Evolutionary conservation across 2,329 filamentous ascomycete species (phyloP).

Genomic region (Neophaeococcomyces mojaviensis): DNA sequence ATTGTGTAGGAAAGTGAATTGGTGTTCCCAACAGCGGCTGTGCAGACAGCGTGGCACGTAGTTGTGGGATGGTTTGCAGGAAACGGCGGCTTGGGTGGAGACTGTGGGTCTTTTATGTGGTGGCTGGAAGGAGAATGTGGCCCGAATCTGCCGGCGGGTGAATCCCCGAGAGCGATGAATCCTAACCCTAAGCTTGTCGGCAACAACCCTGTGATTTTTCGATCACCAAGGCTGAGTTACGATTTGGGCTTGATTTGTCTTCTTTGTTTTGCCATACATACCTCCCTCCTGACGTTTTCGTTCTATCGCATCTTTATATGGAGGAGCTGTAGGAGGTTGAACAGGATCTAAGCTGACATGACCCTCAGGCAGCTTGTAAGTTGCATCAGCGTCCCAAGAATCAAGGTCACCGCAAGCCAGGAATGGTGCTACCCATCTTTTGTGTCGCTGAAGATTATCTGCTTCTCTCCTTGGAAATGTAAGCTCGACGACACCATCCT

Average conservation of each 20-base stretch:
- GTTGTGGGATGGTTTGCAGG: too few species aligned
- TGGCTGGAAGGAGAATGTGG: too few species aligned
- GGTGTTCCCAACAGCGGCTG: too few species aligned
- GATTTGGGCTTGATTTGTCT: neutral
- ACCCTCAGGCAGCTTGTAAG: slow-evolving; percentile 79
- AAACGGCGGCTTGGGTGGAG: too few species aligned
- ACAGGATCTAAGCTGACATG: slow-evolving; percentile 83
- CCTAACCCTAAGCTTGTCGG: too few species aligned
- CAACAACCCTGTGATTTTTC: neutral
- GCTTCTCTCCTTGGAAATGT: slow-evolving; percentile 35
- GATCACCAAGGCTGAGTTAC: neutral
- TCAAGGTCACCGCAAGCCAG: slow-evolving; percentile 95
- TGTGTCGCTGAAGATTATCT: slow-evolving; percentile 26
- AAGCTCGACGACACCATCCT: slow-evolving; percentile 28
- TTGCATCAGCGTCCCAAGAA: slow-evolving; percentile 86
- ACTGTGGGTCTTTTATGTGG: too few species aligned
- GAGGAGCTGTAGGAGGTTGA: slow-evolving; percentile 90
- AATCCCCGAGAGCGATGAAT: too few species aligned
- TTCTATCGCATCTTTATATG: slow-evolving; percentile 86
- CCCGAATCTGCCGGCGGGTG: too few species aligned
- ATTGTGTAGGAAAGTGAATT: too few species aligned
- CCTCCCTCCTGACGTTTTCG: slow-evolving; percentile 69
- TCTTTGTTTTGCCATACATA: slow-evolving; percentile 65
- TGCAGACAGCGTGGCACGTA: too few species aligned
- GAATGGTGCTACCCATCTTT: slow-evolving; percentile 81